Conservation (phyloP, 495 filamentous ascomycete genomes). For the Amniculicola lignicola region DNA sequence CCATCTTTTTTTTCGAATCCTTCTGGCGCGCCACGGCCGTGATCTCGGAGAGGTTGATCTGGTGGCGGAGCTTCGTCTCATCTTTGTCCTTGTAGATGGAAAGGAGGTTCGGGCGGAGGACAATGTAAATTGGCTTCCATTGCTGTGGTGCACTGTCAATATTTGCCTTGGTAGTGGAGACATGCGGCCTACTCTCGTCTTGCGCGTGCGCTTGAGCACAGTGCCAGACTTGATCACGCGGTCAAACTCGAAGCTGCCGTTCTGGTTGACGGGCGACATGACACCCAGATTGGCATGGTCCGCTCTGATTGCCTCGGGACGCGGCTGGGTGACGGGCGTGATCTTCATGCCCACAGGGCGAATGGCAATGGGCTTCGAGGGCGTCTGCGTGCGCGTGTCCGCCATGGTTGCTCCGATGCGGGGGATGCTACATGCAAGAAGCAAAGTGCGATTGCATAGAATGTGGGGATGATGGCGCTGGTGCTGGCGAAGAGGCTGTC, state of each 20-base stretch:
- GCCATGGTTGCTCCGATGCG: conserved; percentile 17
- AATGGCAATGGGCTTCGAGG: conserved; percentile 10
- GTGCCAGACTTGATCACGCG: conserved; percentile 84
- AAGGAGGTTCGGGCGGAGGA: conserved; percentile 87
- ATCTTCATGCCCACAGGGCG: conserved; percentile 29
- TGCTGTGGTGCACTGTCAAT: conserved; percentile 45
- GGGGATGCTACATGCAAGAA: conserved; percentile 8
- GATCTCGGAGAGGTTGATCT: conserved; percentile 82
- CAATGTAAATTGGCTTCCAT: conserved; percentile 88
- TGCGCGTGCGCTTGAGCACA: conserved; percentile 81
- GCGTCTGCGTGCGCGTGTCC: conserved; percentile 11
- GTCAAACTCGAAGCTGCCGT: conserved; percentile 93
- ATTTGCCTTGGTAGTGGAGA: background rate
- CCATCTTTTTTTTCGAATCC: conserved; percentile 75
- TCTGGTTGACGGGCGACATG: conserved; percentile 82
- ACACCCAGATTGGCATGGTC: conserved; percentile 55
- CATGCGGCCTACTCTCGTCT: conserved; percentile 81
- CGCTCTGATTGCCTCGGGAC: conserved; percentile 38
- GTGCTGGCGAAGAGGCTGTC: background rate
- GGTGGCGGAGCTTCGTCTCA: conserved; percentile 82
- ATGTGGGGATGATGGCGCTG: background rate
- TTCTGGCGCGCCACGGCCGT: conserved; percentile 86
- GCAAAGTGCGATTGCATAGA: background rate
- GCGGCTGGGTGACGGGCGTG: conserved; percentile 15
- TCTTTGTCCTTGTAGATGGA: conserved; percentile 92